Evolutionary conservation across 2,329 filamentous ascomycete genomes (phyloP), one percentile per base, ranked within the genome.

Genomic region (Ophiostoma populinum): DNA sequence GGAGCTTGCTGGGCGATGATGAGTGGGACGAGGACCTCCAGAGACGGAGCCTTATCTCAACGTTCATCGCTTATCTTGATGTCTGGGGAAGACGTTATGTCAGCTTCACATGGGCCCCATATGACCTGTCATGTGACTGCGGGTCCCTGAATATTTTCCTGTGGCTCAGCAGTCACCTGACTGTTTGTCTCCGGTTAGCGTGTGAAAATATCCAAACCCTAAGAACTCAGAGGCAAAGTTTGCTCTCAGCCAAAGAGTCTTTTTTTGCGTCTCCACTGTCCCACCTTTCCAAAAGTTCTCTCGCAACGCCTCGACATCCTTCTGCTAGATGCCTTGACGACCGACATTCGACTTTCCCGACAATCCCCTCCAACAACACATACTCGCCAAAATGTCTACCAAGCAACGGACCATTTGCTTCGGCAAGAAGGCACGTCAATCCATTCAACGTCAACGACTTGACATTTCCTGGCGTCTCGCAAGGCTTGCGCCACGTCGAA

Each of bases 341-440:
- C 37, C 27, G 32, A 30, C 32, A 22, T 27, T 31, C 36, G 36
- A 38, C 36, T 25, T 25, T 21, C 20, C 13, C 24, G 28, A 37
- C 32, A 21, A 36, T 22, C 28, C 25, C 22, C 34, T 24, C 32
- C 36, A 35, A 37, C 37, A 37, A 35, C 22, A 26, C 36, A 40
- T 29, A 34, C 40, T 28, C 38, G 57, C 59, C 67, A 80, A 57
- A 63, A 82, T 83, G 75, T 77, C 80, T 63, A 67, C 75, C 55
- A 67, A 70, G 53, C 77, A 80, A 67, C 80, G 74, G 64, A 80
- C 85, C 56, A 85, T 93, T 75, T 93, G 85, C 80, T 94, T 95
- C 80, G 86, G 86, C 78, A 94, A 94, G 79, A 86, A 86, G 43
- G 43, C 37, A 42, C 37, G 42, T 41, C 17, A 20, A 32, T 31